Evolutionary conservation across 805 yeast genomes (phyloP).

Genomic region (Candida piceae): DNA sequence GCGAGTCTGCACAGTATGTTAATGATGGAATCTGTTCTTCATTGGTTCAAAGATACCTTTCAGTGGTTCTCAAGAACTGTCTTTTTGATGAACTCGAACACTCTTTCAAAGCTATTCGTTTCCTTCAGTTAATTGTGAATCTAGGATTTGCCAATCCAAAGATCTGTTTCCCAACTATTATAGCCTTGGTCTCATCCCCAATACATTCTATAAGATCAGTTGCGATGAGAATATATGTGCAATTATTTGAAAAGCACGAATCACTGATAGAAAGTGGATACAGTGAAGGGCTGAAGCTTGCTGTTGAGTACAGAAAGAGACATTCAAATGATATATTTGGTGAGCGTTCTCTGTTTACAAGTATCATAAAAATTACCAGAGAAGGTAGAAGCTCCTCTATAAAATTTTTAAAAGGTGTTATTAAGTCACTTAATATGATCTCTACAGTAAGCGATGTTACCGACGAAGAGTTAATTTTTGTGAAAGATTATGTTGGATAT

Average conservation of each 20-base stretch:
- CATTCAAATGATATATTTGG: slow-evolving; percentile 22
- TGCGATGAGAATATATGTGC: slow-evolving; percentile 50
- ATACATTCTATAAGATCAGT: slow-evolving; percentile 36
- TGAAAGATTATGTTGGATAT: slow-evolving; percentile 30
- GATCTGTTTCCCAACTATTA: slow-evolving; percentile 58
- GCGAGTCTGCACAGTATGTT: slow-evolving; percentile 41
- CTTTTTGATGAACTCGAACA: slow-evolving; percentile 36
- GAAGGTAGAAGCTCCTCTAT: slow-evolving; percentile 35
- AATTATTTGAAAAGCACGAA: slow-evolving; percentile 61
- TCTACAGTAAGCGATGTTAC: slow-evolving; percentile 11
- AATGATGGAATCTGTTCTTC: slow-evolving; percentile 74
- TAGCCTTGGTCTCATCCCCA: slow-evolving; percentile 61
- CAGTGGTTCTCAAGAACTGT: slow-evolving; percentile 44
- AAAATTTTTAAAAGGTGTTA: slow-evolving; percentile 34
- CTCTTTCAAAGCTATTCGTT: slow-evolving; percentile 48
- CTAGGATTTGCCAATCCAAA: slow-evolving; percentile 77
- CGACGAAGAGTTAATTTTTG: slow-evolving; percentile 4
- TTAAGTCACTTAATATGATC: slow-evolving; percentile 27
- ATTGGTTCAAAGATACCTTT: slow-evolving; percentile 58
- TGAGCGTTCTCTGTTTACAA: slow-evolving; percentile 32
- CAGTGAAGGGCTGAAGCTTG: slow-evolving; percentile 54
- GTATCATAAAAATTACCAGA: slow-evolving; percentile 39
- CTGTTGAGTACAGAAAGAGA: slow-evolving; percentile 40
- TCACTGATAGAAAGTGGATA: slow-evolving; percentile 64
- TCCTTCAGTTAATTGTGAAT: slow-evolving; percentile 50